Conservation (phyloP, 2,329 filamentous ascomycete species). For the Allantophomopsis cytisporea region DNA sequence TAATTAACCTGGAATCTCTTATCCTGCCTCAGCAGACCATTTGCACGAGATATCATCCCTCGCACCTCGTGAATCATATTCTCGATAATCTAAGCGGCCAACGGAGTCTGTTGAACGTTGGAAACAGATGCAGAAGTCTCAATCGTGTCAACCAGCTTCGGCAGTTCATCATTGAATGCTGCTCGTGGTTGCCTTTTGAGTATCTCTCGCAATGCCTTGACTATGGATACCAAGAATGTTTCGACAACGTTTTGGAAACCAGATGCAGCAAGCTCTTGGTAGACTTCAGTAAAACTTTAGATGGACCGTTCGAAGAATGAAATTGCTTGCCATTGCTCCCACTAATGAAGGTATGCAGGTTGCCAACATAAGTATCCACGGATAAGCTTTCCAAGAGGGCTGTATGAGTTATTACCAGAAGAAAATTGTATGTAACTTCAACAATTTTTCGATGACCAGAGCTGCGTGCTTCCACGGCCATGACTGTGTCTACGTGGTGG, state of each 20-base stretch:
- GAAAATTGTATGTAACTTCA: conserved; percentile 9
- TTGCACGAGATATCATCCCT: background rate
- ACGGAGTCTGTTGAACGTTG: background rate
- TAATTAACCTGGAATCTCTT: no score
- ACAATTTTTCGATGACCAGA: conserved; percentile 7
- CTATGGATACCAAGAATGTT: background rate
- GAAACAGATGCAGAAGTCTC: background rate
- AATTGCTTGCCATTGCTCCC: conserved; percentile 18
- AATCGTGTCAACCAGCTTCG: background rate
- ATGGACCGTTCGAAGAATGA: conserved; percentile 15
- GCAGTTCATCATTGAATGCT: background rate
- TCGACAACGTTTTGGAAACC: background rate
- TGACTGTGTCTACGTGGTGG: conserved; percentile 7
- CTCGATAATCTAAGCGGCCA: background rate
- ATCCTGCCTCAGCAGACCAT: background rate
- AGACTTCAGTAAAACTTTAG: background rate
- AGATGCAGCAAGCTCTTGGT: background rate
- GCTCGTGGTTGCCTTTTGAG: background rate
- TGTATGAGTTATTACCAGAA: conserved; percentile 18
- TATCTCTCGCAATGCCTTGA: background rate
- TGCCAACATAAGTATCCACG: conserved; percentile 19
- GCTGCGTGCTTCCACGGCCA: conserved; percentile 7
- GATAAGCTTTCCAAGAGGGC: conserved; percentile 19
- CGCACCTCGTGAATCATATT: background rate
- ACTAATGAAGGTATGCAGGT: conserved; percentile 20